A percentile compares a stretch with the other conserved stretches of the same genome.
These are phyloP conservation scores for Debaryomyces subglobosus DNA, from an alignment of 1,139 yeast genomes.

Conservation along the genomic window DNA sequence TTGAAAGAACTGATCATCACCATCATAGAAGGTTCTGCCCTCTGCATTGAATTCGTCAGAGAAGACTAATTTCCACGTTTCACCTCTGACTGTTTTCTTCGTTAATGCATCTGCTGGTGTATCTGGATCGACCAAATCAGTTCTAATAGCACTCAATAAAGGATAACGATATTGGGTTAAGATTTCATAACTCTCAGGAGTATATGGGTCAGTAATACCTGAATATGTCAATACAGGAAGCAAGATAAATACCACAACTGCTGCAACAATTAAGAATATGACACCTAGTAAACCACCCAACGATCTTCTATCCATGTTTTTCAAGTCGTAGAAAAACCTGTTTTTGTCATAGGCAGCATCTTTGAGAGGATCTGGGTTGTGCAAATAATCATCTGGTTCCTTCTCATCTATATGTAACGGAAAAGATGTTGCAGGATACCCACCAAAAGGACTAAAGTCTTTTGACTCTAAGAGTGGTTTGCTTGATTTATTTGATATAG, in stretches of 20 bases:
- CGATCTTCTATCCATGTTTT: slow-evolving; percentile 61
- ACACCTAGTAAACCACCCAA: slow-evolving; percentile 64
- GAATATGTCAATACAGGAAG: slow-evolving; percentile 77
- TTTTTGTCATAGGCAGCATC: slow-evolving; percentile 79
- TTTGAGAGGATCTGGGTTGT: slow-evolving; percentile 89
- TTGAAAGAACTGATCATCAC: slow-evolving; percentile 83
- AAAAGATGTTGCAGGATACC: slow-evolving; percentile 86
- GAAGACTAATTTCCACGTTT: slow-evolving; percentile 71
- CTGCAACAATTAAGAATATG: slow-evolving; percentile 57
- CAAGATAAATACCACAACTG: slow-evolving; percentile 63
- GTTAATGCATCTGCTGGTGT: slow-evolving; percentile 63
- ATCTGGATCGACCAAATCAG: slow-evolving; percentile 71
- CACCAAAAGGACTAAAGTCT: slow-evolving; percentile 84
- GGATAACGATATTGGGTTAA: slow-evolving; percentile 65
- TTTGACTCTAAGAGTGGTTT: slow-evolving; percentile 26
- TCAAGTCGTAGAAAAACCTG: slow-evolving; percentile 60
- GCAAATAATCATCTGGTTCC: slow-evolving; percentile 89
- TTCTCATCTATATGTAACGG: slow-evolving; percentile 86
- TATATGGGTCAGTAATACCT: slow-evolving; percentile 50
- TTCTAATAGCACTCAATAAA: slow-evolving; percentile 61
- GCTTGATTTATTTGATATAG: slow-evolving; percentile 19
- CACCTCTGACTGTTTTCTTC: slow-evolving; percentile 58
- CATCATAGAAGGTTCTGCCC: slow-evolving; percentile 81
- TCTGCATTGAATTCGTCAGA: slow-evolving; percentile 83
- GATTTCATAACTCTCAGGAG: slow-evolving; percentile 42